Conservation (phyloP, 306 rosid genomes). For the Argentina anserina region DNA sequence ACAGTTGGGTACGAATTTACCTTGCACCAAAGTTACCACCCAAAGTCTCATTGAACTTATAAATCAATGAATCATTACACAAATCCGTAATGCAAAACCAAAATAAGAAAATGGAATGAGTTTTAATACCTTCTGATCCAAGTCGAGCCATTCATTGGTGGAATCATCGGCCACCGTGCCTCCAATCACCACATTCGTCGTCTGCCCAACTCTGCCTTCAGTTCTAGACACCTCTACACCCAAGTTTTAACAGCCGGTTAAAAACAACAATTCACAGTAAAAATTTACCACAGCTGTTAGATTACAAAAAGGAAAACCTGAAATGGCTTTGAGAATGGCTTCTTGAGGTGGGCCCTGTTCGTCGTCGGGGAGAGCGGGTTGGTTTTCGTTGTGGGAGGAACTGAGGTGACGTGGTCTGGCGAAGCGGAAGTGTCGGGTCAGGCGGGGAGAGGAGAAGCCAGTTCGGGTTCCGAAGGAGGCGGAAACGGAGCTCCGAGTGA, state of each 20-base stretch:
- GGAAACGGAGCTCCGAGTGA: constrained; percentile 25
- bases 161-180: constrained; percentile 94
- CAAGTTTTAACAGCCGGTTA: constrained; percentile 3
- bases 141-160: constrained; percentile 77
- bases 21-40: constrained; percentile 26
- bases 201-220: constrained; percentile 96
- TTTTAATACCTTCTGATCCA: constrained; percentile 80
- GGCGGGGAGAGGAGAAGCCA: constrained; percentile 14
- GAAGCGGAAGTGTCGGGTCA: constrained; percentile 35
- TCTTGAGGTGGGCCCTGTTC: constrained; percentile 95
- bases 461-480: constrained; percentile 18
- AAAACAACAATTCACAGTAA: neutral
- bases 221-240: constrained; percentile 84
- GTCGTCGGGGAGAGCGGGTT: constrained; percentile 52
- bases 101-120: neutral
- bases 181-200: constrained; percentile 93
- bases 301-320: constrained; percentile 41
- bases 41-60: neutral
- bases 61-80: neutral
- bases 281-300: neutral
- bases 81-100: neutral
- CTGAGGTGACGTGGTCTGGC: constrained; percentile 29
- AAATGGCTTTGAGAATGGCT: constrained; percentile 88
- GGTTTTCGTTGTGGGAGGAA: constrained; percentile 49
- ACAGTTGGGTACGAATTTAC: constrained; percentile 91